Evolutionary conservation across 257 asterid species (phyloP), one percentile per base, ranked within the genome.

Genomic region (Plantago major): DNA sequence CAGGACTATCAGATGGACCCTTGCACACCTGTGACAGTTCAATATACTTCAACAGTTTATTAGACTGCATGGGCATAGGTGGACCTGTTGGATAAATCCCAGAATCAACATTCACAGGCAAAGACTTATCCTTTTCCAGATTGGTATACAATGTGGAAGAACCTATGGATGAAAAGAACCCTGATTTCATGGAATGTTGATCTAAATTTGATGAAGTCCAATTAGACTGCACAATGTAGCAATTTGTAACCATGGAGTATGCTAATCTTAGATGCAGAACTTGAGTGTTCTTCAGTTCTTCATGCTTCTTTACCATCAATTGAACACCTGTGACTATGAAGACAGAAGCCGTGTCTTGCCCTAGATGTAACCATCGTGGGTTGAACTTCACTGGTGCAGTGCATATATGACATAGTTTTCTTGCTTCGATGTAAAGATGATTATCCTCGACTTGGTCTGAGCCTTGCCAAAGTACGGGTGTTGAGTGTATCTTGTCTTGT

Each of bases 281-380:
- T 14, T 19, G 58, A 53, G 14, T 37, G 22, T 38, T 58, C 63
- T 42, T 74, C 47, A 55, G 81, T 6, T 82, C 19, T 0, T 74
- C 61, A 66, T 76, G 79, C 11, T 77, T 78, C 30, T 46, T 47
- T 15, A 84, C 87, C 59, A 78, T 82, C 53, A 92, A 87, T 65
- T 86, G 97, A 14, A 93, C 95, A 3, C 98, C 98, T 2, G 97
- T 86, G 62, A 89, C 95, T 1, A 92, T 82, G 78, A 75, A 90
- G 10, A 82, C 85, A 3, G 70, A 9, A 13, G 26, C 18, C 0
- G 48, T 30, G 33, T 55, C 78, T 28, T 37, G 10, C 12, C 18
- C 66, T 7, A 56, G 64, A 0, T 71, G 71, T 11, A 61, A 42
- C 91, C 96, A 89, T 6, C n/a, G 65, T 0, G 86, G 81, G 55